A percentile compares a stretch with the other conserved stretches of the same genome.
Conservation (phyloP, 1,284 basidiomycete genomes). For the Fistulina hepatica region DNA sequence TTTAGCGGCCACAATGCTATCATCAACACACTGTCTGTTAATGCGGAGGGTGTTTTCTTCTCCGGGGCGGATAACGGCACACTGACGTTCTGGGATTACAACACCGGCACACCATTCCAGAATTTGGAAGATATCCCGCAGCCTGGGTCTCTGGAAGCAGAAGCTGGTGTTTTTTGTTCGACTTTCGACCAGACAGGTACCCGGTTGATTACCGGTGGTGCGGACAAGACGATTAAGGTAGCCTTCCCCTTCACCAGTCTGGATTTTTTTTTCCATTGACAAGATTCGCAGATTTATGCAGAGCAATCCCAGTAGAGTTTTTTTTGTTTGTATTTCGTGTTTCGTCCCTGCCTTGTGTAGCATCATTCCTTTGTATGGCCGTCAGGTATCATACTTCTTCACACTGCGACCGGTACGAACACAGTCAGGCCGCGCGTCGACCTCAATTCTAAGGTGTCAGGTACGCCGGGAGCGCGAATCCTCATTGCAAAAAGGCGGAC, state of each 20-base stretch:
- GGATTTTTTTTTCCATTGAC: not conserved
- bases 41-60: conserved; percentile 93
- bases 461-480: too few relatives aligned
- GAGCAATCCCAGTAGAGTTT: conserved; percentile 29
- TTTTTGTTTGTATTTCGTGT: too few relatives aligned
- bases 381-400: too few relatives aligned
- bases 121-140: conserved; percentile 90
- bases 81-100: conserved; percentile 88
- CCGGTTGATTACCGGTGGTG: conserved; percentile 89
- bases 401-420: too few relatives aligned
- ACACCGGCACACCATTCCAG: conserved; percentile 92
- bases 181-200: conserved; percentile 95
- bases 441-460: too few relatives aligned
- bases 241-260: conserved; percentile 11
- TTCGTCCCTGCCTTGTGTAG: too few relatives aligned
- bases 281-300: conserved; percentile 32
- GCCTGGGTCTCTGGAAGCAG: conserved; percentile 93
- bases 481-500: too few relatives aligned
- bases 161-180: conserved; percentile 91
- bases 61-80: conserved; percentile 91
- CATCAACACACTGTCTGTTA: conserved; percentile 92
- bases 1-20: conserved; percentile 95
- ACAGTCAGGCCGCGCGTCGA: too few relatives aligned
- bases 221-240: conserved; percentile 97
- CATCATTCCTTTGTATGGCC: too few relatives aligned